Percentiles rank a stretch among this genome's conserved stretches.
Evolutionary conservation across 2,329 filamentous ascomycete genomes (phyloP).

Genomic region (Aspergillus aculeatinus): DNA sequence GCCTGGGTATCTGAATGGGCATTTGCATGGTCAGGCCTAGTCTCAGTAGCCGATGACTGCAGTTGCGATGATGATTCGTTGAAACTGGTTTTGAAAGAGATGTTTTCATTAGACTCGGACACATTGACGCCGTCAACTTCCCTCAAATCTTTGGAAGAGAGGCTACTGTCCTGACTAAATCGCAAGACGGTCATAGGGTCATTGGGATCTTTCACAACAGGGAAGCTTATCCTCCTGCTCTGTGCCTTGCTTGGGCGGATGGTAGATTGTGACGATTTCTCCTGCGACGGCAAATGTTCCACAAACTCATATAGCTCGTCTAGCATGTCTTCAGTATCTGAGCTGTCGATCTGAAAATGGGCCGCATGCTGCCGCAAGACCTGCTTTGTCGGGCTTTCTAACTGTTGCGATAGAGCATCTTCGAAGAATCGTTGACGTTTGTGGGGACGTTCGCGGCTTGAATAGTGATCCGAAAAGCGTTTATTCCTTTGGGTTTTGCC

Average conservation of each 20-base stretch:
- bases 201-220: conserved; percentile 74
- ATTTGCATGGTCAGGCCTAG: conserved; percentile 12
- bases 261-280: conserved; percentile 27
- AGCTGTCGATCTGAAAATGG: conserved; percentile 7
- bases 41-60: conserved; percentile 22
- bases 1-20: conserved; percentile 21
- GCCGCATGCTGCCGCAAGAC: not conserved
- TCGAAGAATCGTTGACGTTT: conserved; percentile 13
- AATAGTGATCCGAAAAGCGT: not conserved
- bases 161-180: conserved; percentile 63
- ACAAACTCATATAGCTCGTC: not conserved
- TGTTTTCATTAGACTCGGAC: conserved; percentile 8
- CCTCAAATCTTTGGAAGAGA: conserved; percentile 50
- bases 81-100: conserved; percentile 8
- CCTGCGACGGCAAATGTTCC: conserved; percentile 18
- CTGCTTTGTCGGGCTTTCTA: not conserved
- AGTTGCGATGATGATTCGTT: conserved; percentile 17
- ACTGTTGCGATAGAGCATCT: not conserved
- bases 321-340: not conserved
- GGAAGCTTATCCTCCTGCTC: conserved; percentile 60
- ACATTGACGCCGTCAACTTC: conserved; percentile 15
- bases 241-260: conserved; percentile 29
- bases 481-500: not conserved
- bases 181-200: conserved; percentile 63
- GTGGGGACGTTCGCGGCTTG: not conserved